Evolutionary conservation across 345 rosid species (phyloP), one percentile per base, ranked within the genome.

Genomic region (Cardamine occulta): DNA sequence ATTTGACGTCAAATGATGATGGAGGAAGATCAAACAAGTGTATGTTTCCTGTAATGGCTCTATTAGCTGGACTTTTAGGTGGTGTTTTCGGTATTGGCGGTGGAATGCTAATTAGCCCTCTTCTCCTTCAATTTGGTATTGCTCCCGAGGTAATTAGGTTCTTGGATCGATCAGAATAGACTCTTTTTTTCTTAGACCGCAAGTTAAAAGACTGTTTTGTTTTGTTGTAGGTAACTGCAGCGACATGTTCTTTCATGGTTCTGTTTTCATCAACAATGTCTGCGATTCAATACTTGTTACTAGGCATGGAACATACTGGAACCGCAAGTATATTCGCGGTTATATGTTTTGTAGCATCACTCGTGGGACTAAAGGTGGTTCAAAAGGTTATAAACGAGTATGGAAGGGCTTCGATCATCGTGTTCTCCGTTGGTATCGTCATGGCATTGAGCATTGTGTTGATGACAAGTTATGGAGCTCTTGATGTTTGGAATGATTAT

Each of bases 1-100:
- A 74, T 24, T 24, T 63, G 42, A 74, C 37, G 8, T 66, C 79
- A 32, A 74, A 54, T 54, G 69, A 54, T 53, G 69, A 66, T 59
- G 71, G 39, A 7, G 71, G 77, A 74, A 39, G 72, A 29, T 59
- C 85, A 8, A 84, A 79, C 83, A 79, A 73, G 74, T 54, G 82
- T 60, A 72, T 79, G 18, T 88, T 91, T 76, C 97, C 96, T 3
- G 6, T 77, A 31, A 91, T 90, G 93, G 91, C 96, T 11, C 75
- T 91, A 5, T 26, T 86, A 68, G 96, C 98, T 2, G 98, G 98
- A 52, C 66, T 86, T 6, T 44, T 94, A 63, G 98, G 96, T 14
- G 96, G 98, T 68, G 80, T 88, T 72, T 94, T 91, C 3, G 98
- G 97, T 40, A 88, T 94, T 63, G 98, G 98, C 48, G 97, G 98